Evolutionary conservation across 192 early-diverging fungal genomes (phyloP), one percentile per base, ranked within the genome.

Genomic region (Coemansia guatemalensis): DNA sequence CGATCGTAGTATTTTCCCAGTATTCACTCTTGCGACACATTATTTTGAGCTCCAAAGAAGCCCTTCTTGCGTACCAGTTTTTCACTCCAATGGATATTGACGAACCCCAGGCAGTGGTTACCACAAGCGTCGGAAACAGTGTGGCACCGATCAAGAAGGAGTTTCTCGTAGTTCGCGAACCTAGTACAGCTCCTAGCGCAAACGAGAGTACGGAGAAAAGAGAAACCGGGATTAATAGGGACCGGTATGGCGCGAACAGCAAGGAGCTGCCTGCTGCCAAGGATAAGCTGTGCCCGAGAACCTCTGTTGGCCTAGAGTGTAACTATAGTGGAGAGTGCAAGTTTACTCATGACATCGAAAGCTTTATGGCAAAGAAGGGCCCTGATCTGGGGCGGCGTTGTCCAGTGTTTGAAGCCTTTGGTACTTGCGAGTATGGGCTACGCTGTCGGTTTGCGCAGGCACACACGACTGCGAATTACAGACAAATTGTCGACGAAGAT

Each of bases 331-430:
- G 83, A 51, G 60, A 56, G 47, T 98, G 96, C 78, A 85, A 82
- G 60, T 90, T 81, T 49, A 87, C 81, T 49, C 96, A 99, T 80
- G 93, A 97, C 65, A 59, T 94, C 2, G 71, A 74, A 6, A 82
- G 65, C 18, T 99, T 90, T 58, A 48, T 97, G 35, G 81, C 71
- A 0, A 47, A 70, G n/a, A 97, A 94, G 61, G 86, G 70, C 9
- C 73, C 83, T 8, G 95, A 99, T 71, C 54, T 99, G 5, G 92
- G 90, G 0, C 62, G 74, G 5, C 58, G 48, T 7, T 99, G 96
- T 67, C 81, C 82, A 7, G 68, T 86, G 14, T 92, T 89, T 73
- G 87, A 89, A 2, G 44, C 72, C 8, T 92, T 80, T 75, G 95
- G 95, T 29, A 85, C 82, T 58, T 88, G 89, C 48, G 70, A 50